Evolutionary conservation across 169 alveolate species (phyloP), one percentile per base, ranked within the genome.

Genomic region (Plasmodium ovale): DNA sequence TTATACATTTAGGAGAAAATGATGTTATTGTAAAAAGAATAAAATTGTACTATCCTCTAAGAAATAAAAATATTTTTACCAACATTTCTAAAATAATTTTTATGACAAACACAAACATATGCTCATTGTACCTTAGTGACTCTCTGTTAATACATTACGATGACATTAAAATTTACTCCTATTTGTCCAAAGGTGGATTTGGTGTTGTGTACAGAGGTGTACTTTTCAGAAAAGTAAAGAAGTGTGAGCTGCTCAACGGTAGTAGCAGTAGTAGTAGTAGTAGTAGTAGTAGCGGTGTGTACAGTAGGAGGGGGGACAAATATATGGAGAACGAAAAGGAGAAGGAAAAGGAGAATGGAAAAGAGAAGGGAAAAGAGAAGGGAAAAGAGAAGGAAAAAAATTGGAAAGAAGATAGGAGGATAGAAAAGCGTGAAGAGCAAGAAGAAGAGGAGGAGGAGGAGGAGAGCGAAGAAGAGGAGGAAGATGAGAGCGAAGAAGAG

Each of bases 1-100:
- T 77, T 3, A 77, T 77, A 14, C 88, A 77, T 77, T 60, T 77
- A 67, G 88, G 88, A 9, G 88, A 77, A 42, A 77, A 77, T 60
- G 88, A 77, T 53, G 74, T 77, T 5, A 60, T 77, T 14, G 88
- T 77, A 2, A 77, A 77, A 37, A 60, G 74, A 35, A 77, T 77
- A 60, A 77, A 77, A 77, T 31, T 77, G 4, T 77, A 77, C 27
- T 77, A 77, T 39, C 88, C 88, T n/a, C 19, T 77, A 25, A 54
- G 64, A 37, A 60, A 77, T 77, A 29, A 60, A 33, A 77, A 77
- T 77, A 64, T 77, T 19, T 77, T 77, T 60, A 77, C 88, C 0
- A 77, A 77, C 4, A 77, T 77, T 10, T 77, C 88, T 12, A 77
- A 77, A 31, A 77, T 77, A 47, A 77, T 77, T 42, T 77, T 77